Evolutionary conservation across 1,284 basidiomycete species (phyloP), one percentile per base, ranked within the genome.

Genomic region (Erythrobasidium hasegawianum): DNA sequence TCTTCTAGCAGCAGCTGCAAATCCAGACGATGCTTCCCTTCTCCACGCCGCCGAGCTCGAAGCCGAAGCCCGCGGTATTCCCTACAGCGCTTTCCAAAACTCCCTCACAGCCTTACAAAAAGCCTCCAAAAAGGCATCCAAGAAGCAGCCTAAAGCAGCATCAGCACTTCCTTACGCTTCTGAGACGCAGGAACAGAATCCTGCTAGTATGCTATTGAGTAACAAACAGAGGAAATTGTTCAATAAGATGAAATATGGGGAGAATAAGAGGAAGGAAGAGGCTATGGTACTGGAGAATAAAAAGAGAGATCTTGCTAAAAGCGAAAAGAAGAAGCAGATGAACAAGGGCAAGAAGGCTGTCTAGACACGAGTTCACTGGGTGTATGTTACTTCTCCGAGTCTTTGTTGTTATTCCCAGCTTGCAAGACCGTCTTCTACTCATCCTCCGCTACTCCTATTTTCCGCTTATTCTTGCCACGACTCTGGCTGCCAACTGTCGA

Each of bases 131-230:
- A 87, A 84, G 79, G 83, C 72, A 20, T 39, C 56, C 9, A 56
- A 59, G 20, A 70, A 84, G 75, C 76, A 57, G 14, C 20, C 22
- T n/a, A 67, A 68, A 50, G 64, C 61, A 27, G 40, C 69, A 29
- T 70, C 74, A 67, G 53, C 49, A 9, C 58, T 69, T 39, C 69
- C 69, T 57, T 68, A 71, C 61, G 71, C 80, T 76, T 72, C 79
- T 71, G 69, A 68, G 69, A 78, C 80, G 29, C 81, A 79, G 14
- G 92, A 96, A 76, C 82, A 87, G 76, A 88, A 95, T 75, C 90
- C 97, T 87, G 89, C 92, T 78, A 96, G 95, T 83, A 96, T 96
- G 86, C 85, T 98, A 85, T 87, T 98, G 86, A 95, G 90, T 80
- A 96, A 94, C 81, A 94, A 90, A 81, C 89, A 97, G 80, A 85